Evolutionary conservation across 768 basidiomycete species (phyloP).

Genomic region (Trametes cingulata): DNA sequence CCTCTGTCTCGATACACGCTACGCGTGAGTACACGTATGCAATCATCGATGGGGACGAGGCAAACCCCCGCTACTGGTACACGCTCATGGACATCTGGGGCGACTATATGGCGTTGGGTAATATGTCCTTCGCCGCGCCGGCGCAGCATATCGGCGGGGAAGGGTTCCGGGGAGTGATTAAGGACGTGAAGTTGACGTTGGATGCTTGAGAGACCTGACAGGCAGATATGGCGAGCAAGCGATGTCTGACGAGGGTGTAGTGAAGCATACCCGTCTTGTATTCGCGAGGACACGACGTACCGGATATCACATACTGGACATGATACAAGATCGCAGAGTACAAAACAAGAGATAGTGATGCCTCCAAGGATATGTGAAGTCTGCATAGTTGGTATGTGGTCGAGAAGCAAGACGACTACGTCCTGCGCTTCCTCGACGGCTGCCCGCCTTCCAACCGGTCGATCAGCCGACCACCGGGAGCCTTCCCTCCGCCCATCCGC

Average conservation of each 20-base stretch:
- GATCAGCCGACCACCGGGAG: not conserved
- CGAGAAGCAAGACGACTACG: not conserved
- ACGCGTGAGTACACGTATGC: slow-evolving; percentile 40
- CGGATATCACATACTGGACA: not conserved
- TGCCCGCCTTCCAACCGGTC: not conserved
- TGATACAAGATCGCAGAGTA: not conserved
- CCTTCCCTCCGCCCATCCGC: not conserved
- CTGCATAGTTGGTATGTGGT: too few relatives aligned
- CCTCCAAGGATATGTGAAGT: not conserved
- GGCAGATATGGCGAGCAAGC: not conserved
- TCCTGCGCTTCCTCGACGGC: not conserved
- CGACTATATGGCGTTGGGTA: slow-evolving; percentile 38
- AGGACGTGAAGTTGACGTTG: slow-evolving; percentile 25
- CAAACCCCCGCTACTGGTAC: slow-evolving; percentile 34
- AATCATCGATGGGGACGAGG: slow-evolving; percentile 28
- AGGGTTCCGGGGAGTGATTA: slow-evolving; percentile 39
- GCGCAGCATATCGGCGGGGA: slow-evolving; percentile 35
- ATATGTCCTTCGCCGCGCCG: slow-evolving; percentile 49
- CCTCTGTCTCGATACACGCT: slow-evolving; percentile 40
- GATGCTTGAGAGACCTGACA: slow-evolving; percentile 2
- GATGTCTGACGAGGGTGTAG: too few relatives aligned
- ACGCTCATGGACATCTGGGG: slow-evolving; percentile 44
- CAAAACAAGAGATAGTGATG: not conserved
- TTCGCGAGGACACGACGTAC: not conserved
- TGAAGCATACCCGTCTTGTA: too few relatives aligned